A percentile compares a stretch with the other conserved stretches of the same genome.
These are phyloP conservation scores for Solanum bulbocastanum DNA, from an alignment of 257 asterid genomes.

Conservation along the genomic window DNA sequence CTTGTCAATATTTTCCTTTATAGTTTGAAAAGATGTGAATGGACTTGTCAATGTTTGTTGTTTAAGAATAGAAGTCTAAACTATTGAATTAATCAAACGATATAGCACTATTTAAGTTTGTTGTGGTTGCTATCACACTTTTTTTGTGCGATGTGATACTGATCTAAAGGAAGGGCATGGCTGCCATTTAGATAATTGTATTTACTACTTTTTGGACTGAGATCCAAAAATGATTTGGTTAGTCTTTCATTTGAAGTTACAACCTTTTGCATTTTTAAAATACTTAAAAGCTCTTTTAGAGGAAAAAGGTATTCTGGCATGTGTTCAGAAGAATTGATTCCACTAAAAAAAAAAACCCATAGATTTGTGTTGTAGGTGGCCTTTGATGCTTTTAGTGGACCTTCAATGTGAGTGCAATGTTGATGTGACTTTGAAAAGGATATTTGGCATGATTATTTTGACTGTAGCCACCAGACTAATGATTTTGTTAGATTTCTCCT, in stretches of 20 bases:
- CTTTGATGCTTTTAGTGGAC: neutral
- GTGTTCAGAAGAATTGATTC: neutral
- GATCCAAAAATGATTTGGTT: neutral
- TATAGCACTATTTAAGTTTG: neutral
- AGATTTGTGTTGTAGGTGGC: neutral
- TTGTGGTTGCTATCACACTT: neutral
- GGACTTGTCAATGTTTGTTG: neutral
- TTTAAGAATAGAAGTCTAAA: neutral
- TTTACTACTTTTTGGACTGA: neutral
- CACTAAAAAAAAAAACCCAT: neutral
- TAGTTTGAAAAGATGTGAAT: neutral
- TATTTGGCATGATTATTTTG: neutral
- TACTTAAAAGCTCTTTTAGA: neutral
- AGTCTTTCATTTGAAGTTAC: neutral
- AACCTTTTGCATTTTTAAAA: neutral
- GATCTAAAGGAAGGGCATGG: neutral
- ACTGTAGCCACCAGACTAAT: neutral
- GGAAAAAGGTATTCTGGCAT: neutral
- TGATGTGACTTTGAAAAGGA: neutral
- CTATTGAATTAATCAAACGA: neutral
- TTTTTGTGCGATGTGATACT: neutral
- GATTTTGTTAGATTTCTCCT: neutral
- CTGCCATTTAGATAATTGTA: neutral
- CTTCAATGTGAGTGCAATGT: neutral
- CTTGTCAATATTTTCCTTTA: neutral